phyloP scores from a whole-genome alignment of 345 rosid genomes.

The Pistacia atlantica region DNA sequence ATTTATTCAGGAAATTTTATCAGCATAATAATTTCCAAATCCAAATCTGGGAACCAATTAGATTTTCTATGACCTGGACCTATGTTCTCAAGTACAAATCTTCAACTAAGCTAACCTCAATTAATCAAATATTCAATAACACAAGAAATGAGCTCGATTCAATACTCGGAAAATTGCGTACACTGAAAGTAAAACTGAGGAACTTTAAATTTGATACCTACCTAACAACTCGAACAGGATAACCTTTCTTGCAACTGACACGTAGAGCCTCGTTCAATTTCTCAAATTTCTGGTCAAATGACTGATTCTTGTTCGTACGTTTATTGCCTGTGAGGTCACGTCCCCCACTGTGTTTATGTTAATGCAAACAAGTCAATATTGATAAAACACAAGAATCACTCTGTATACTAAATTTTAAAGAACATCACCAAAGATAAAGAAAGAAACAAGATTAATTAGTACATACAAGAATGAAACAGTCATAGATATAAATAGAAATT shows the following conservation, averaged over 20 bases:
- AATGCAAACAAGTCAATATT: slow-evolving; percentile 8
- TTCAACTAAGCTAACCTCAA: background rate
- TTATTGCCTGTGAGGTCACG: slow-evolving; percentile 65
- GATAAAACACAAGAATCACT: background rate
- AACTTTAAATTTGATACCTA: slow-evolving; percentile 14
- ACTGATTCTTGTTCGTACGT: slow-evolving; percentile 59
- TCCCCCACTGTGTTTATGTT: slow-evolving; percentile 53
- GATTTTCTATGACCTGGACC: background rate
- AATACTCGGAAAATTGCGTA: background rate
- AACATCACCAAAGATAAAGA: background rate
- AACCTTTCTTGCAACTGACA: slow-evolving; percentile 62
- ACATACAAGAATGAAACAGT: background rate
- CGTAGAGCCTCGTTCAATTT: slow-evolving; percentile 54
- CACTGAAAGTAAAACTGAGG: background rate
- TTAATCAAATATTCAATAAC: background rate
- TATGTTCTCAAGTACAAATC: too few relatives aligned
- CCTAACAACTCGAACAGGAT: slow-evolving; percentile 74
- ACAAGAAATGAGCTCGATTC: background rate
- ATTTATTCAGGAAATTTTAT: background rate
- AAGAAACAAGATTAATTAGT: background rate
- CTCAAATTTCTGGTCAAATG: slow-evolving; percentile 59
- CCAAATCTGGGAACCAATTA: background rate
- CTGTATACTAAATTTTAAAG: background rate
- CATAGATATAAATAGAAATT: background rate
- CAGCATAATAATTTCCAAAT: too few relatives aligned